A percentile compares a stretch with the other conserved stretches of the same genome.
Conservation (phyloP, 2,329 filamentous ascomycete species). For the Periconia digitata region DNA sequence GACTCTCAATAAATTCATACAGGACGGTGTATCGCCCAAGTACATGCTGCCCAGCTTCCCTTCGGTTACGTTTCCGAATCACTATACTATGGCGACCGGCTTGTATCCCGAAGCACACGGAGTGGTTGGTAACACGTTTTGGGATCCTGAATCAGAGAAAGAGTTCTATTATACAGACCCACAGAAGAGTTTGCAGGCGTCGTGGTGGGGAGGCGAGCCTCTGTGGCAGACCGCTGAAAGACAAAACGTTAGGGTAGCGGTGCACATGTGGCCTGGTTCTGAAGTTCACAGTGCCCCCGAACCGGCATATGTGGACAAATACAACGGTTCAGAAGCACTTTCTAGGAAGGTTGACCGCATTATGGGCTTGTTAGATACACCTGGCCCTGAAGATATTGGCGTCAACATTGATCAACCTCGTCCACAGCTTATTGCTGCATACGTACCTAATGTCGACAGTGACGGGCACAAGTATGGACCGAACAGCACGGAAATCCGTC, state of each 20-base stretch:
- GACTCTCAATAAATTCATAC: constrained; percentile 74
- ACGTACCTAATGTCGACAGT: constrained; percentile 88
- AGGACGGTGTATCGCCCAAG: constrained; percentile 81
- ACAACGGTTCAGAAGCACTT: constrained; percentile 75
- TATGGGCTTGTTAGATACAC: constrained; percentile 80
- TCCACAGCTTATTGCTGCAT: constrained; percentile 89
- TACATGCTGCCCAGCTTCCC: constrained; percentile 97
- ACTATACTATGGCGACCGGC: constrained; percentile 90
- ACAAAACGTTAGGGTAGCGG: constrained; percentile 73
- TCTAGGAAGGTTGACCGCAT: constrained; percentile 76
- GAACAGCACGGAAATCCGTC: constrained; percentile 87
- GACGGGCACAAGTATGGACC: constrained; percentile 88
- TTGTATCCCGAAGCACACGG: constrained; percentile 92
- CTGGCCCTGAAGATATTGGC: constrained; percentile 65
- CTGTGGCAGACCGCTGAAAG: constrained; percentile 92
- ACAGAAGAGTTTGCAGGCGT: constrained; percentile 71
- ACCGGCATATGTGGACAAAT: constrained; percentile 81
- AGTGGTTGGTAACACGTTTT: constrained; percentile 91
- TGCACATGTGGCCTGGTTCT: constrained; percentile 99
- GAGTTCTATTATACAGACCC: constrained; percentile 90
- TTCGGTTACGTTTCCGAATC: constrained; percentile 92
- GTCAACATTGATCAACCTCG: constrained; percentile 57
- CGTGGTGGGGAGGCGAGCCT: constrained; percentile 95
- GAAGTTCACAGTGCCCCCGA: constrained; percentile 82
- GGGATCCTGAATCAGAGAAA: constrained; percentile 74